Evolutionary conservation across 169 alveolate species (phyloP).

Genomic region (Eimeria necatrix): DNA sequence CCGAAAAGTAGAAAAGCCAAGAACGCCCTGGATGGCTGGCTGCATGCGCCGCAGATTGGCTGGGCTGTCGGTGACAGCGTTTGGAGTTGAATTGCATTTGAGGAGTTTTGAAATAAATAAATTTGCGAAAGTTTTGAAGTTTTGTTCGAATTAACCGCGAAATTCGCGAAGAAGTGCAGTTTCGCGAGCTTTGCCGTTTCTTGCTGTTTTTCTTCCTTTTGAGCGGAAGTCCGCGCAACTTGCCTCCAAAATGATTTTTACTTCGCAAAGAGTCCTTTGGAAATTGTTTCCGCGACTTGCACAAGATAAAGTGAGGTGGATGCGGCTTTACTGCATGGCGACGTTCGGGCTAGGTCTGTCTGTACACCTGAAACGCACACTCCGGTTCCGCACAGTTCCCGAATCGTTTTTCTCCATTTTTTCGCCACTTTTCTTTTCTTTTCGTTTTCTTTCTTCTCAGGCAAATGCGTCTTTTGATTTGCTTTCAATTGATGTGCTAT

Average conservation of each 20-base stretch:
- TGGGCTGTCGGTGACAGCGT: too few species aligned
- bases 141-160: too few species aligned
- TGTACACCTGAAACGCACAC: not conserved
- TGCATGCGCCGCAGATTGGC: too few species aligned
- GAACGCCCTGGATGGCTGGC: too few species aligned
- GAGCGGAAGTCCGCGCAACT: too few species aligned
- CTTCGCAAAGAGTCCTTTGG: not conserved
- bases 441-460: not conserved
- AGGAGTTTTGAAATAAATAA: not conserved
- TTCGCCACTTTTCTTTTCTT: not conserved
- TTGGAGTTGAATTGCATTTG: not conserved
- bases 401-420: not conserved
- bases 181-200: too few species aligned
- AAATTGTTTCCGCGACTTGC: constrained; percentile 11
- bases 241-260: constrained; percentile 1
- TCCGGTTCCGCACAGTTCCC: too few species aligned
- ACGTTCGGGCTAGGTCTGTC: constrained; percentile 3
- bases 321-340: constrained; percentile 10
- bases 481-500: not conserved
- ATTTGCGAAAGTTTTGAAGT: not conserved
- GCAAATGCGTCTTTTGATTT: not conserved
- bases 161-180: too few species aligned
- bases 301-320: constrained; percentile 1
- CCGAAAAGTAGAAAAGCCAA: too few species aligned
- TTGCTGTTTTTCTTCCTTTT: too few species aligned